phyloP scores from a whole-genome alignment of 257 asterid species.

The Solanum pinnatisectum region DNA sequence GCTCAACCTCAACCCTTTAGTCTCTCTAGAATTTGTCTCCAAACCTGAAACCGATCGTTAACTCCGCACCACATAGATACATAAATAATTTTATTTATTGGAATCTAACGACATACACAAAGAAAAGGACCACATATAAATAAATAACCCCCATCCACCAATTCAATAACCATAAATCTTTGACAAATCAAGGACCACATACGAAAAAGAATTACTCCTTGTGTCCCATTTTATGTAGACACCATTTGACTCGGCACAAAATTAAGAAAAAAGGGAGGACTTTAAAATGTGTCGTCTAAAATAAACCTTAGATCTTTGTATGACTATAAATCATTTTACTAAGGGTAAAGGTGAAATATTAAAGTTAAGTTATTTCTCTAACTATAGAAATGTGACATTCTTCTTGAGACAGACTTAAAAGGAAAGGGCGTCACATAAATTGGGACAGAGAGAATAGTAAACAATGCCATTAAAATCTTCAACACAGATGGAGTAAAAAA shows the following conservation, averaged over 20 bases:
- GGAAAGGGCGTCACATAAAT: not conserved
- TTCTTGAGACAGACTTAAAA: not conserved
- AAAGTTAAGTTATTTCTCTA: not conserved
- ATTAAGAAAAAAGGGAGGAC: not conserved
- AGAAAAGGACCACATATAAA: not conserved
- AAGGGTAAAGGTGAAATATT: not conserved
- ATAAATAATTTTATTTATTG: not conserved
- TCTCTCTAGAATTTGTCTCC: not conserved
- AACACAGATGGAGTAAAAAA: not conserved
- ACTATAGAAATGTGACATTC: not conserved
- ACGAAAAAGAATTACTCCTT: not conserved
- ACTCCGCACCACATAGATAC: not conserved
- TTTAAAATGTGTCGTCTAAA: not conserved
- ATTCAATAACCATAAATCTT: not conserved
- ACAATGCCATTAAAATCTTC: not conserved
- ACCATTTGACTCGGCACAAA: not conserved
- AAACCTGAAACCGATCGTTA: not conserved
- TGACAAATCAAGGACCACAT: not conserved
- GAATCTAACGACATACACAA: not conserved
- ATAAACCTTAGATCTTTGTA: not conserved
- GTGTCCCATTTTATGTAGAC: not conserved
- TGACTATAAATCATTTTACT: not conserved
- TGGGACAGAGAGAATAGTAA: not conserved
- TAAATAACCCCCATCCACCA: not conserved
- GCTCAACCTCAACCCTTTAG: not conserved